phyloP scores from a whole-genome alignment of 2,329 filamentous ascomycete species.

The Didymosphaeria variabile region DNA sequence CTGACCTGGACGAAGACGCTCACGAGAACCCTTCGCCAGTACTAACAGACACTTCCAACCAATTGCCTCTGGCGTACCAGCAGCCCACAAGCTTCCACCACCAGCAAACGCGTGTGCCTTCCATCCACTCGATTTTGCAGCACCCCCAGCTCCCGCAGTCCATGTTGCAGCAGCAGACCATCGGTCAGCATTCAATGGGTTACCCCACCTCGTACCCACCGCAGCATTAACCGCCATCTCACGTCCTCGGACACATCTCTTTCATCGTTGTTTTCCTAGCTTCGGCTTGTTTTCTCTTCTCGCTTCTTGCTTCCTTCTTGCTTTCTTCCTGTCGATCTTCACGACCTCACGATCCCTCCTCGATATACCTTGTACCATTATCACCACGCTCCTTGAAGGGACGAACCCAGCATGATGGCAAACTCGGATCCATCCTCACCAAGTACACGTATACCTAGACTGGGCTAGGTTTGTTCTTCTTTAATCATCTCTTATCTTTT shows the following conservation, averaged over 20 bases:
- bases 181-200: slow-evolving; percentile 22
- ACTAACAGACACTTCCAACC: slow-evolving; percentile 34
- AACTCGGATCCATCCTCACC: slow-evolving; percentile 12
- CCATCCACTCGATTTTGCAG: slow-evolving; percentile 52
- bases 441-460: slow-evolving; percentile 21
- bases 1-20: slow-evolving; percentile 57
- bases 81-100: slow-evolving; percentile 29
- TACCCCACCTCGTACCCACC: slow-evolving; percentile 29
- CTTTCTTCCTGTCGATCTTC: slow-evolving; percentile 7
- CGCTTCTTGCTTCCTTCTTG: slow-evolving; percentile 23
- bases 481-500: neutral
- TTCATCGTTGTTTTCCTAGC: slow-evolving; percentile 16
- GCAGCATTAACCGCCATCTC: slow-evolving; percentile 17
- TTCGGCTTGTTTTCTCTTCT: slow-evolving; percentile 23
- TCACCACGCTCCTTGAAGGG: slow-evolving; percentile 12
- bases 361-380: slow-evolving; percentile 16
- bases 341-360: slow-evolving; percentile 27
- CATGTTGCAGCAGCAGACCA: slow-evolving; percentile 17
- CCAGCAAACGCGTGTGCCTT: slow-evolving; percentile 45
- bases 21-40: slow-evolving; percentile 44
- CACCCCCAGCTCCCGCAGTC: slow-evolving; percentile 22
- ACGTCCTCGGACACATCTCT: slow-evolving; percentile 12
- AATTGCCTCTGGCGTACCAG: slow-evolving; percentile 28
- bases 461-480: slow-evolving; percentile 20
- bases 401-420: slow-evolving; percentile 6